Evolutionary conservation across 192 early-diverging fungal species (phyloP), one percentile per base, ranked within the genome.

Genomic region (Piromyces sp.): DNA sequence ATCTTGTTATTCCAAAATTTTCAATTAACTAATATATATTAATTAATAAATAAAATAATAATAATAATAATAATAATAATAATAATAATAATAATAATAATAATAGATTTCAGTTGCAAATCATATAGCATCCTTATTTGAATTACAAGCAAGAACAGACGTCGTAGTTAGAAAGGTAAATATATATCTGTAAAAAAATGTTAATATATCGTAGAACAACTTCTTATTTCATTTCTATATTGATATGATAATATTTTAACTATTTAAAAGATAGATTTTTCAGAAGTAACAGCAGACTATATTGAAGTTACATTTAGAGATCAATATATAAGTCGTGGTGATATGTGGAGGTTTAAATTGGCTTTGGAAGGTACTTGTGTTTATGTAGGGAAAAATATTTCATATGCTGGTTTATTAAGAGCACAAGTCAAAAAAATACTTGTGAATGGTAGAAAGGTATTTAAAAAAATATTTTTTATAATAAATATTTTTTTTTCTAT

Each of bases 341-440:
- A 98, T 85, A 98, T 98, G 96, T 97, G 96, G 95, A 84, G 93
- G 79, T 83, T 98, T 36, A 92, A 94, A 83, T 90, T 89, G 33
- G 87, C 87, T 30, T 85, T 99, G 30, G 87, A 88, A 6, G 89
- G 89, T 30, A 90, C 89, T 1, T 91, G 92, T 42, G 91, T 97
- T 13, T 95, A 96, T 86, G 84, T 88, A 22, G 92, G 92, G 31
- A 95, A 95, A 85, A 91, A 91, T 37, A 88, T 96, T 28, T 79
- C 89, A 37, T 93, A 90, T 79, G 86, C 91, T 5, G 94, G 93
- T 6, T 84, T 89, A 30, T 92, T 98, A 29, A 86, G 92, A 3
- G 95, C 93, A 3, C 89, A 92, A 28, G 93, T 97, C 22, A 94
- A 94, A 79, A 92, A 91, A 51, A 89, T 98, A n/a, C 94, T 91